These are phyloP conservation scores for Yarrowia hollandica DNA, from an alignment of 805 yeast genomes.

Conservation along the genomic window DNA sequence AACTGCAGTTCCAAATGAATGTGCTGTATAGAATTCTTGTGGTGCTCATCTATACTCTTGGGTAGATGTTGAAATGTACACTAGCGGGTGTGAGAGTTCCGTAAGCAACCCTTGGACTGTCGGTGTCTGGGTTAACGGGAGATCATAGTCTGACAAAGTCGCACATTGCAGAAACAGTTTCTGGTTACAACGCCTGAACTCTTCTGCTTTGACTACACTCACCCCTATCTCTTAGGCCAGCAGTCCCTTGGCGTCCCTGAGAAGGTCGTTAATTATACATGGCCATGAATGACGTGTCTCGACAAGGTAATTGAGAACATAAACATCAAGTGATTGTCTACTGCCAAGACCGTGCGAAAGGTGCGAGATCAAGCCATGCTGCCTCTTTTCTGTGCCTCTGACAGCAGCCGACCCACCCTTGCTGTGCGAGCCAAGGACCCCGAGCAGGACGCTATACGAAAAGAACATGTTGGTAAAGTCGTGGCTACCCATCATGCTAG, in stretches of 20 bases:
- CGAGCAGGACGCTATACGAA: neutral
- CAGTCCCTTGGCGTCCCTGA: constrained; percentile 85
- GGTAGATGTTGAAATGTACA: too few relatives aligned
- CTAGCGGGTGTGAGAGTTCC: constrained; percentile 86
- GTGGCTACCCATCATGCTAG: constrained; percentile 95
- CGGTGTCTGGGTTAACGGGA: constrained; percentile 86
- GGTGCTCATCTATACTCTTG: too few relatives aligned
- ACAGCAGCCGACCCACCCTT: constrained; percentile 45
- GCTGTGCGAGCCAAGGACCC: constrained; percentile 59
- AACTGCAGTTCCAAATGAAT: too few relatives aligned
- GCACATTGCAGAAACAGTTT: constrained; percentile 74
- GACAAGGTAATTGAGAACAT: constrained; percentile 63
- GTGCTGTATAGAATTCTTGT: too few relatives aligned
- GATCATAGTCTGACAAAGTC: constrained; percentile 74
- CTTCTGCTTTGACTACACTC: constrained; percentile 76
- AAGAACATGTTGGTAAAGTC: constrained; percentile 58
- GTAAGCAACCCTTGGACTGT: constrained; percentile 68
- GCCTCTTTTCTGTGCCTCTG: constrained; percentile 43
- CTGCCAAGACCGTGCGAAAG: constrained; percentile 77
- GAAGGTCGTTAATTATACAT: constrained; percentile 71
- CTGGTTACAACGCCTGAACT: constrained; percentile 91
- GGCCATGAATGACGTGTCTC: constrained; percentile 88
- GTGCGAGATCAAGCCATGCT: constrained; percentile 57
- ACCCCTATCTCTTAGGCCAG: constrained; percentile 93
- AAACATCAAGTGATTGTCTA: constrained; percentile 78